Percentiles rank a stretch among this genome's conserved stretches.
Evolutionary conservation across 257 asterid species (phyloP).

Genomic region (Linaria vulgaris): DNA sequence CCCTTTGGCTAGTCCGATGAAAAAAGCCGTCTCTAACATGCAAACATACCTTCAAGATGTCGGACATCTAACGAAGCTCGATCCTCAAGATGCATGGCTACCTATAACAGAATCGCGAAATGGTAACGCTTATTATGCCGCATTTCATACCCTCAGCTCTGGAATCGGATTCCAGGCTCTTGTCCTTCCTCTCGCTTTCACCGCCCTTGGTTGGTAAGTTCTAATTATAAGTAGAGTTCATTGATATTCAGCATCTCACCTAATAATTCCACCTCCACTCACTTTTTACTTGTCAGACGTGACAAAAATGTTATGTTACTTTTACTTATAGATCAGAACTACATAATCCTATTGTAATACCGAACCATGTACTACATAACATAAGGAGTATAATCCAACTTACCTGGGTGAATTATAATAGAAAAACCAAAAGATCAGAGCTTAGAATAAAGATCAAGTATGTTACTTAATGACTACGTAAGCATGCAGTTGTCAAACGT

Average conservation of each 20-base stretch:
- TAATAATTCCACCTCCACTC: not conserved
- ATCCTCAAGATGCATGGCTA: conserved; percentile 82
- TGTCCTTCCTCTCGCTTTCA: conserved; percentile 72
- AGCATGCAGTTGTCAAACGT: too few relatives aligned
- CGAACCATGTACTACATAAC: too few relatives aligned
- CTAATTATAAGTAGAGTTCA: not conserved
- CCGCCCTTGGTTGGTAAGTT: conserved; percentile 73
- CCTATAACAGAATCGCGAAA: conserved; percentile 84
- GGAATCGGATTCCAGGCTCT: conserved; percentile 85
- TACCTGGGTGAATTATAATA: too few relatives aligned
- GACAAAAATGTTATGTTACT: not conserved
- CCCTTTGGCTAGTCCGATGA: conserved; percentile 76
- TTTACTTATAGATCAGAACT: not conserved
- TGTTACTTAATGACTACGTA: too few relatives aligned
- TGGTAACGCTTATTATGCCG: conserved; percentile 82
- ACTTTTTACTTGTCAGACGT: not conserved
- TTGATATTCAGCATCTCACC: not conserved
- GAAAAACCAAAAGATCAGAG: too few relatives aligned
- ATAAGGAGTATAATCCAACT: too few relatives aligned
- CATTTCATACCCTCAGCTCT: conserved; percentile 77
- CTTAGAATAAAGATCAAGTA: too few relatives aligned
- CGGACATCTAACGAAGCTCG: conserved; percentile 71
- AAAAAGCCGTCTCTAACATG: conserved; percentile 52
- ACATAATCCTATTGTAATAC: too few relatives aligned
- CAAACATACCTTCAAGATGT: conserved; percentile 59